phyloP scores from a whole-genome alignment of 352 stramenopile species.

The Pythium angustatum region DNA sequence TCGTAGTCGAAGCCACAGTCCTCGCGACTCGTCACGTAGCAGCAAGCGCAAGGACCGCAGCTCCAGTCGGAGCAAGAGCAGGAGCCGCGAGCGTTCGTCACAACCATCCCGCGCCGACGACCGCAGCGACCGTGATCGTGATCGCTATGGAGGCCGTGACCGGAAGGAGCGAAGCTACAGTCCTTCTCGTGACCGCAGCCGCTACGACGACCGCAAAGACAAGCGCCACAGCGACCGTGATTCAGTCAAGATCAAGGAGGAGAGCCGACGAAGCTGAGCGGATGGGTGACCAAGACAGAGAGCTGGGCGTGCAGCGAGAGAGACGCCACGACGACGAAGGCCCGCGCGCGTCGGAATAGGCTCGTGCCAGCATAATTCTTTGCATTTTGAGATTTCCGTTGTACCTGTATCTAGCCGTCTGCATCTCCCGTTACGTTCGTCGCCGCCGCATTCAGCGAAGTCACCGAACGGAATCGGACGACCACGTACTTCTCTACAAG shows the following conservation, averaged over 20 bases:
- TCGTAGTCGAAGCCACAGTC: slow-evolving; percentile 42
- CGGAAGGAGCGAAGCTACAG: slow-evolving; percentile 20
- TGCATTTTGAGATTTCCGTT: slow-evolving; percentile 23
- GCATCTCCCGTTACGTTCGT: no score
- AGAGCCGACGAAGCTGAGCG: slow-evolving; percentile 8
- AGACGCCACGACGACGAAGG: no score
- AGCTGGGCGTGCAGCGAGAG: no score
- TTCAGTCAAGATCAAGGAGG: slow-evolving; percentile 23
- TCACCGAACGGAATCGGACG: background rate
- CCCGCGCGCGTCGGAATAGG: background rate
- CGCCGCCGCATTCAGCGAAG: background rate
- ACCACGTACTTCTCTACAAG: no score
- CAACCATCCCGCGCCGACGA: slow-evolving; percentile 16
- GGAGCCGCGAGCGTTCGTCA: slow-evolving; percentile 26
- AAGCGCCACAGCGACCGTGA: slow-evolving; percentile 10
- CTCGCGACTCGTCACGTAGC: slow-evolving; percentile 30
- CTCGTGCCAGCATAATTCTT: slow-evolving; percentile 15
- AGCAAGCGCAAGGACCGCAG: slow-evolving; percentile 45
- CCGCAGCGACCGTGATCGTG: slow-evolving; percentile 1
- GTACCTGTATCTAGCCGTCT: slow-evolving; percentile 13
- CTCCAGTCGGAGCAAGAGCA: slow-evolving; percentile 36
- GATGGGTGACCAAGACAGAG: no score
- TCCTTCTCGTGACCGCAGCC: slow-evolving; percentile 16
- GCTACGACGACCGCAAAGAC: slow-evolving; percentile 11
- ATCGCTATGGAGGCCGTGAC: slow-evolving; percentile 13